Base-by-base conservation (phyloP, 768 basidiomycete genomes). In the Lactarius psammicola region DNA sequence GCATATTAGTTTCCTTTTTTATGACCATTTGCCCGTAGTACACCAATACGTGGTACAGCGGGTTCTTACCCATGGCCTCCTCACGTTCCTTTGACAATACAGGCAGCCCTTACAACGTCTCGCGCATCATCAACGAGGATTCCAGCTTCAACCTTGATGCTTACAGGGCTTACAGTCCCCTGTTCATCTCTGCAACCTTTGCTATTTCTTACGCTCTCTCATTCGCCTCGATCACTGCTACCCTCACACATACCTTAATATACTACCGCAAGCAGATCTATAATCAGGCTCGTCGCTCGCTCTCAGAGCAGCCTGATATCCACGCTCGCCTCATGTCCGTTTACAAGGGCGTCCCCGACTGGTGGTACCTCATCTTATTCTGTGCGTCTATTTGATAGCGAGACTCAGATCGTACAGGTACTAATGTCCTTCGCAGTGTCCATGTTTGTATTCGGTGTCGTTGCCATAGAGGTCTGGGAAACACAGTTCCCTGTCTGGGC, bases 201-300 rank as follows among this genome's bases (percentile, higher is more conserved):
- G 87, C 90, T 17, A 76, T 94, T n/a, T 81, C 86, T 17, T 94
- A 93, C 71, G 91, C 87, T 23, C 78, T 94, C 5, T 89, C 89
- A 15, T 94, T 94, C 69, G 91, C 91, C 1, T 82, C 86, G 28
- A 87, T 94, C 74, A 89, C 91, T 0, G 82, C 91, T 1, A 89
- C 88, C 2, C 72, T 91, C 66, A 84, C 81, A 28, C 93, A 94
- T 70, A 84, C 90, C 1, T 75, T 81, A 72, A 78, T 93, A 42
- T 91, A 84, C 76, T 90, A 86, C 82, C 85, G 90, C 70, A 88
- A 90, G 73, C 89, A 90, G 72, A 89, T 94, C 61, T 88, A 84
- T 85, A 77, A 75, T 0, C 90, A 92, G 74, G 77, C 86, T 30
- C 85, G 86, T 57, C 84, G 87, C 59, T 82, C 90, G 15, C 82